Percentiles rank a stretch among this genome's conserved stretches.
Evolutionary conservation across 176 grass and related monocot species (phyloP).

Genomic region (Rhipidocladum racemiflorum): DNA sequence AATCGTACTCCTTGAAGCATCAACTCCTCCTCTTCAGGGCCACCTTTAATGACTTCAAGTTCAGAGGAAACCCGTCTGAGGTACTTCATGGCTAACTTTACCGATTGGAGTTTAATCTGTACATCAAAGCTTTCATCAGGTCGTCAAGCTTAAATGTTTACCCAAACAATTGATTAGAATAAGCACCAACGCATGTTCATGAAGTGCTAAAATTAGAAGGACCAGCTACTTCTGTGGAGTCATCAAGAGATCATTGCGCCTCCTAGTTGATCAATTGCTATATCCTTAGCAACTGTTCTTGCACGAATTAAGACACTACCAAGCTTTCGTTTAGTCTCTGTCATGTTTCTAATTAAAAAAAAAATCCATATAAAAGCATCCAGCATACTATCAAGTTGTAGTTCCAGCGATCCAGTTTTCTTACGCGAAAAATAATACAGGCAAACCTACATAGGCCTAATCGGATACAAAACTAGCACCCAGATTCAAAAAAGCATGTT

Average conservation of each 20-base stretch:
- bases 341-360: not conserved
- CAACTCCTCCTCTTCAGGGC: constrained; percentile 87
- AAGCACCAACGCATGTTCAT: not conserved
- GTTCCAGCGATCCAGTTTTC: not conserved
- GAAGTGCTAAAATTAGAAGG: not conserved
- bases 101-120: constrained; percentile 88
- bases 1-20: constrained; percentile 95
- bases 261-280: not conserved
- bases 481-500: not conserved
- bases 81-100: constrained; percentile 85
- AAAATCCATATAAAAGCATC: not conserved
- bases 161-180: not conserved
- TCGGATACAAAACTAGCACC: not conserved
- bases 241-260: not conserved
- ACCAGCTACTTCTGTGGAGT: not conserved
- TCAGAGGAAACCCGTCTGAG: constrained; percentile 89
- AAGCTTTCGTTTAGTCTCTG: not conserved
- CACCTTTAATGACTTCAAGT: constrained; percentile 53
- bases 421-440: not conserved
- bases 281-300: not conserved
- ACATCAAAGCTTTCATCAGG: constrained; percentile 4
- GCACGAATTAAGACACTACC: not conserved
- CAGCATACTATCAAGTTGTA: not conserved
- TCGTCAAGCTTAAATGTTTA: not conserved
- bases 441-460: not conserved